phyloP scores from a whole-genome alignment of 495 filamentous ascomycete species.

The Penicillium psychrofluorescens region DNA sequence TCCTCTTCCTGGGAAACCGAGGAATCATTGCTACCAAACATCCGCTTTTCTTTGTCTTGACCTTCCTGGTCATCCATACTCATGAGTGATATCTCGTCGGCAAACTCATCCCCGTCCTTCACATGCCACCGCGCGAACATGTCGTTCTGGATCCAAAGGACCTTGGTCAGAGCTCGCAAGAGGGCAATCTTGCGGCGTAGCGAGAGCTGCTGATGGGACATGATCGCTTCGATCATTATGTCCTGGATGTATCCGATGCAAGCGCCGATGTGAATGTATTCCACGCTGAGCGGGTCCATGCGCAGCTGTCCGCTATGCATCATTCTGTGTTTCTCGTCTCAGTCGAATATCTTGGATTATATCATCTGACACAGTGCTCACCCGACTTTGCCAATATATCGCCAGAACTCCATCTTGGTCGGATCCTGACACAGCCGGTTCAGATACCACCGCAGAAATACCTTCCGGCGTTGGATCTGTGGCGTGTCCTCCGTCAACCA shows the following conservation, averaged over 20 bases:
- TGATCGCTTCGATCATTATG: conserved; percentile 63
- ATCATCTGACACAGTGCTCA: conserved; percentile 11
- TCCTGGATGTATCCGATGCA: conserved; percentile 65
- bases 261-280: conserved; percentile 68
- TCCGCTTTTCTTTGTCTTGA: conserved; percentile 45
- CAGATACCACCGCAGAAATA: conserved; percentile 66
- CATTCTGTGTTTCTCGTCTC: conserved; percentile 32
- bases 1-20: conserved; percentile 20
- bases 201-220: conserved; percentile 58
- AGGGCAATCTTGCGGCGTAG: conserved; percentile 59
- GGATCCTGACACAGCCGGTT: conserved; percentile 64
- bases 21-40: conserved; percentile 26
- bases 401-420: conserved; percentile 66
- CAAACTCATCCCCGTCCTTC: conserved; percentile 63
- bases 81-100: conserved; percentile 46
- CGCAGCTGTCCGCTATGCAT: conserved; percentile 65
- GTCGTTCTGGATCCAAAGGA: conserved; percentile 74
- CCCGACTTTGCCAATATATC: conserved; percentile 74
- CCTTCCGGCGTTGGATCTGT: conserved; percentile 67
- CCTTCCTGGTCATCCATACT: conserved; percentile 53
- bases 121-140: conserved; percentile 72
- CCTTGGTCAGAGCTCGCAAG: conserved; percentile 54
- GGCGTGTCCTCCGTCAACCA: conserved; percentile 55
- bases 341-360: background rate
- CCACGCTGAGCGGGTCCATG: conserved; percentile 58